Percentiles rank a stretch among this genome's conserved stretches.
Evolutionary conservation across 768 basidiomycete species (phyloP).

Genomic region (Suillus americanus): DNA sequence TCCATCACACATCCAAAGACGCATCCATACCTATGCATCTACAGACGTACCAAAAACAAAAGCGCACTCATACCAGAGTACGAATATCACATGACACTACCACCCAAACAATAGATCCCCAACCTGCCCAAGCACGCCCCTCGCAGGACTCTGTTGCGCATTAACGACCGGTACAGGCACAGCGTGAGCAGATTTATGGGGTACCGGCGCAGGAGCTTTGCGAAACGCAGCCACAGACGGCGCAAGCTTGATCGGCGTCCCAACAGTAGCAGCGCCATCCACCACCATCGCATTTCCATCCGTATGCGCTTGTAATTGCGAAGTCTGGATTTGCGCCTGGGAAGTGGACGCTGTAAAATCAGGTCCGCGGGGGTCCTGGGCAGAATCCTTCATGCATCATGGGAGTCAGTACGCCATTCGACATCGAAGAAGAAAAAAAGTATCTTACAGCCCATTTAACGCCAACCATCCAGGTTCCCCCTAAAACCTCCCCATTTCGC

Average conservation of each 20-base stretch:
- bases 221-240: conserved; percentile 75
- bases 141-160: conserved; percentile 41
- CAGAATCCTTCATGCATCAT: conserved; percentile 48
- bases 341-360: conserved; percentile 17
- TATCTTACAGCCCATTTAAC: conserved; percentile 77
- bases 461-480: conserved; percentile 81
- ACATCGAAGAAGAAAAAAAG: background rate
- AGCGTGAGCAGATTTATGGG: conserved; percentile 23
- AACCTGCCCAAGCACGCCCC: conserved; percentile 69
- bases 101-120: conserved; percentile 83
- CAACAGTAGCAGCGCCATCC: conserved; percentile 50
- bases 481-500: conserved; percentile 79
- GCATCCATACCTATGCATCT: background rate
- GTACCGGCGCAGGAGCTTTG: conserved; percentile 37
- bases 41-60: background rate
- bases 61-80: background rate
- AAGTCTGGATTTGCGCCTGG: conserved; percentile 11
- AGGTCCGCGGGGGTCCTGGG: conserved; percentile 31
- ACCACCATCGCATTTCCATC: conserved; percentile 43
- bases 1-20: background rate
- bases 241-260: conserved; percentile 71
- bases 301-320: conserved; percentile 10
- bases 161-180: conserved; percentile 10
- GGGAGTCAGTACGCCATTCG: background rate
- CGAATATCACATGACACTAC: conserved; percentile 40